Evolutionary conservation across 768 basidiomycete genomes (phyloP), one percentile per base, ranked within the genome.

Genomic region (Podaxis mareebaensis): DNA sequence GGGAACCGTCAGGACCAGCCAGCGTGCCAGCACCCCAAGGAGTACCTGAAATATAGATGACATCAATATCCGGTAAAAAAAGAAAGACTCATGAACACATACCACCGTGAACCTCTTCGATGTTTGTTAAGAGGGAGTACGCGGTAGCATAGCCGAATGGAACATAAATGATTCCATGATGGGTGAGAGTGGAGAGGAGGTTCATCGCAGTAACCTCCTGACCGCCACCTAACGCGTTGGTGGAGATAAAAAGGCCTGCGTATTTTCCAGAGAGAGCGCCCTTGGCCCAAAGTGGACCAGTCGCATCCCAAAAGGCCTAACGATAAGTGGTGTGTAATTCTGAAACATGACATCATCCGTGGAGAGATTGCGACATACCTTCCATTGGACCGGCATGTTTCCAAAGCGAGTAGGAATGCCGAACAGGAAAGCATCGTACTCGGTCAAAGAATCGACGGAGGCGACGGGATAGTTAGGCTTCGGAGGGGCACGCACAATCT

Each of bases 381-480:
- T 91, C 86, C 86, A 90, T 68, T 95, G 93, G 2, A 79, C 90
- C 26, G 93, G 85, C 74, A 92, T 87, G 69, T 83, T 87, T 46
- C 93, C 93, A 76, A 84, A 96, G 68, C 93, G 89, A 28, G 90
- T 91, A 58, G 89, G 89, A 62, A 93, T 79, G 64, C 92, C 93
- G 57, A 93, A 80, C 66, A 96, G 67, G 81, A 84, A 87, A 4
- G 84, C 93, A 68, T 96, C 91, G 69, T 82, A 90, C 4, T 79
- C 62, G 20, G 76, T 66, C 56, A 96, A 80, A 13, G 73, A 77
- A 0, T 77, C 74, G 26, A 88, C 81, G 2, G 75, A 78, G 68
- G 93, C 78, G 67, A 91, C 69, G 3, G 93, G 92, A 74, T 92
- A 92, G 67, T 82, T 75, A 53, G 84, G 84, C 73, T 92, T 92